Evolutionary conservation across 768 basidiomycete genomes (phyloP).

Genomic region (Russula vinacea): DNA sequence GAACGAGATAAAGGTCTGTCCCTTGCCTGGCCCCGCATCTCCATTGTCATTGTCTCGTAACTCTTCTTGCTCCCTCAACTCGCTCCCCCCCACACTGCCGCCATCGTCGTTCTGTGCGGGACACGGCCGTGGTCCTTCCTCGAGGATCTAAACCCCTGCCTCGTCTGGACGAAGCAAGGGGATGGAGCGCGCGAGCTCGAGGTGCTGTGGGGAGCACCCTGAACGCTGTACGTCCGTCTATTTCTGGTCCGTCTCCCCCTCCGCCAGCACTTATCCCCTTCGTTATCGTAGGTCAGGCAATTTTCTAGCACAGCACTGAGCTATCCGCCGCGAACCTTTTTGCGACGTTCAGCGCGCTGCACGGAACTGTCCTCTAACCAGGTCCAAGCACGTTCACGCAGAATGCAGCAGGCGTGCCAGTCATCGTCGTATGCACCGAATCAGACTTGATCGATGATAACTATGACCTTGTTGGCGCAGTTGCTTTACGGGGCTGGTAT

Average conservation of each 20-base stretch:
- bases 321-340: slow-evolving; percentile 66
- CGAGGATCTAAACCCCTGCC: slow-evolving; percentile 79
- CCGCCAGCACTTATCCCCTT: background rate
- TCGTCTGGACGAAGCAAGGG: slow-evolving; percentile 75
- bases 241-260: slow-evolving; percentile 5
- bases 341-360: slow-evolving; percentile 54
- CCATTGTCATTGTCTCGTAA: slow-evolving; percentile 49
- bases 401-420: slow-evolving; percentile 81
- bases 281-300: slow-evolving; percentile 65
- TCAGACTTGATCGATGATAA: slow-evolving; percentile 89
- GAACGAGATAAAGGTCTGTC: slow-evolving; percentile 88
- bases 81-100: slow-evolving; percentile 64
- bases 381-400: slow-evolving; percentile 85
- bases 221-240: slow-evolving; percentile 64
- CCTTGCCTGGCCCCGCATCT: background rate
- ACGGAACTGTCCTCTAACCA: slow-evolving; percentile 71
- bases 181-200: slow-evolving; percentile 69
- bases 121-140: slow-evolving; percentile 90
- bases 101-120: slow-evolving; percentile 91
- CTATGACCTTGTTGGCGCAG: slow-evolving; percentile 61
- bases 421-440: slow-evolving; percentile 87
- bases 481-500: slow-evolving; percentile 71
- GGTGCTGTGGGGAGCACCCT: slow-evolving; percentile 74
- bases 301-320: slow-evolving; percentile 82
- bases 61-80: slow-evolving; percentile 71